Conservation (phyloP, 768 basidiomycete species). For the Lentinula detonsa region DNA sequence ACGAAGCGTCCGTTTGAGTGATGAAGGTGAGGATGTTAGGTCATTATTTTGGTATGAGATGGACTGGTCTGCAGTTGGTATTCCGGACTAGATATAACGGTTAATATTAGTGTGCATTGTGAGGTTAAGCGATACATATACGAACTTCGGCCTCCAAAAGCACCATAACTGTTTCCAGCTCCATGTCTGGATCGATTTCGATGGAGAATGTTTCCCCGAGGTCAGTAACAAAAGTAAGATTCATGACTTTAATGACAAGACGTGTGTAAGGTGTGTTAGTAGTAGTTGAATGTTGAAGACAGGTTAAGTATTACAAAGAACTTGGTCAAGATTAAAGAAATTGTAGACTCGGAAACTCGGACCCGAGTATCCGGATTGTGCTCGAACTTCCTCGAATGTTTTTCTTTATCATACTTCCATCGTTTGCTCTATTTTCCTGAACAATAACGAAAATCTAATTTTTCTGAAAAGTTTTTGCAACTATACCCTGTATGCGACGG, state of each 20-base stretch:
- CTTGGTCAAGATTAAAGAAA: slow-evolving; percentile 1
- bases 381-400: slow-evolving; percentile 3
- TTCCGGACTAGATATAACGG: slow-evolving; percentile 53
- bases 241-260: slow-evolving; percentile 34
- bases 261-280: neutral
- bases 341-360: neutral
- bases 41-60: slow-evolving; percentile 66
- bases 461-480: too few species aligned
- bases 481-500: too few species aligned
- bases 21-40: slow-evolving; percentile 37
- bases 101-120: neutral
- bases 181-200: slow-evolving; percentile 88
- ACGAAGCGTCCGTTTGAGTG: slow-evolving; percentile 55
- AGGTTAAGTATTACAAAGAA: neutral
- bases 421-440: too few species aligned
- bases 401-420: neutral
- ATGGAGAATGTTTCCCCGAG: slow-evolving; percentile 56
- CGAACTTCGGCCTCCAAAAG: slow-evolving; percentile 92
- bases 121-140: neutral
- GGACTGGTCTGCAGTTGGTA: slow-evolving; percentile 66
- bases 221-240: slow-evolving; percentile 68
- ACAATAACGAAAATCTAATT: too few species aligned
- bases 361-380: neutral
- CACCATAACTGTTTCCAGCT: slow-evolving; percentile 89
- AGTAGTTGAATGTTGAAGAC: neutral